phyloP scores from a whole-genome alignment of 2,329 filamentous ascomycete species.

The Biscogniauxia marginata region DNA sequence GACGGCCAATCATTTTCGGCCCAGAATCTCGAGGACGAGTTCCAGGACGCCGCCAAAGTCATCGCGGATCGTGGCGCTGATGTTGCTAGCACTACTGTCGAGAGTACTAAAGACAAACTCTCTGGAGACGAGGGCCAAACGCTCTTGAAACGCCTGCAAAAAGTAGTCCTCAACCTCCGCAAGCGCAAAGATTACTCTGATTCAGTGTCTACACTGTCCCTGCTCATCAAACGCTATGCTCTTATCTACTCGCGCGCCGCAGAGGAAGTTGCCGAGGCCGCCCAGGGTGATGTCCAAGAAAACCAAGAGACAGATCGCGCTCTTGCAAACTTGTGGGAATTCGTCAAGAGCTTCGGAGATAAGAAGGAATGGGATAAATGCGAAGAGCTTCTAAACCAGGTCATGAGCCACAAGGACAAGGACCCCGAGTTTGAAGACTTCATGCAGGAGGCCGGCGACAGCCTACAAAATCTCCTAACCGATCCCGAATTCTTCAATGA shows the following conservation, averaged over 20 bases:
- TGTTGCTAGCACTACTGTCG: slow-evolving; percentile 46
- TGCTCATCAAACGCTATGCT: slow-evolving; percentile 76
- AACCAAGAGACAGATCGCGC: slow-evolving; percentile 76
- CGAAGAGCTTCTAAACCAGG: slow-evolving; percentile 63
- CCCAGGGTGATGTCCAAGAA: slow-evolving; percentile 68
- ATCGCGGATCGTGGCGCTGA: slow-evolving; percentile 43
- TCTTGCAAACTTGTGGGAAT: slow-evolving; percentile 74
- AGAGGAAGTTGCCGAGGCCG: slow-evolving; percentile 63
- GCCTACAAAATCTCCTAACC: slow-evolving; percentile 77
- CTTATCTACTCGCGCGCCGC: slow-evolving; percentile 72
- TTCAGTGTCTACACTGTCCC: slow-evolving; percentile 76
- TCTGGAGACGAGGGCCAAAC: slow-evolving; percentile 70
- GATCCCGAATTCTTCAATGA: slow-evolving; percentile 85
- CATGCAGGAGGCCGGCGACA: slow-evolving; percentile 68
- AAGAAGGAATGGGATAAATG: slow-evolving; percentile 72
- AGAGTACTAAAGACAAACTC: slow-evolving; percentile 73
- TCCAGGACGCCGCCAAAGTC: slow-evolving; percentile 54
- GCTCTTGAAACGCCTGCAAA: slow-evolving; percentile 72
- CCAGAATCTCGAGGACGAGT: slow-evolving; percentile 62
- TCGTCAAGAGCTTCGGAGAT: slow-evolving; percentile 79
- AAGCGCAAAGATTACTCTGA: slow-evolving; percentile 79
- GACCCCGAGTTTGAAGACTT: slow-evolving; percentile 82
- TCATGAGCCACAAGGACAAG: slow-evolving; percentile 71
- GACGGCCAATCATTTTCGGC: slow-evolving; percentile 47
- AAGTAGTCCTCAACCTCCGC: slow-evolving; percentile 70